A percentile compares a stretch with the other conserved stretches of the same genome.
phyloP scores from a whole-genome alignment of 1,284 basidiomycete genomes.

The Leccinum pachyderme region DNA sequence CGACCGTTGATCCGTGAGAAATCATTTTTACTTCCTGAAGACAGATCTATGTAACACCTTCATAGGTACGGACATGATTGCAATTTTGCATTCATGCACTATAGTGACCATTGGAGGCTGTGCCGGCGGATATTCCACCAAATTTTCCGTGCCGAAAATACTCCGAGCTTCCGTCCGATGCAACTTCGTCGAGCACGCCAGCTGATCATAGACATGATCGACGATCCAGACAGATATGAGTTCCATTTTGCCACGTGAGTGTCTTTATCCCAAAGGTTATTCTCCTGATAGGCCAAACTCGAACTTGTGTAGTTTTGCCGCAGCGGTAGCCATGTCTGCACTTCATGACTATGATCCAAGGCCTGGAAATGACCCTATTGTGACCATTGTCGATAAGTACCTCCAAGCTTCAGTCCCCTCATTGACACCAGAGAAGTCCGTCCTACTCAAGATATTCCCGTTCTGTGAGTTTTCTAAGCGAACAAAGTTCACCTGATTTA shows the following conservation, averaged over 20 bases:
- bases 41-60: neutral
- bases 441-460: conserved; percentile 14
- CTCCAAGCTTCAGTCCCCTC: neutral
- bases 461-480: conserved; percentile 15
- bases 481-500: neutral
- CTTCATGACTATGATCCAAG: conserved; percentile 18
- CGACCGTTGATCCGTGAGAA: neutral
- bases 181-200: neutral
- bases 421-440: neutral
- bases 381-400: conserved; percentile 4
- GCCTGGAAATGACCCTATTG: conserved; percentile 12
- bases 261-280: neutral
- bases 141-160: neutral
- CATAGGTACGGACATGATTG: neutral
- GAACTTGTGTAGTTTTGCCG: conserved; percentile 3
- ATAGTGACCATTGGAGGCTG: neutral
- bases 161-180: neutral
- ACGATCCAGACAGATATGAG: neutral
- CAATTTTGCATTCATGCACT: neutral
- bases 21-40: neutral
- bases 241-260: neutral
- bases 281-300: neutral
- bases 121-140: neutral
- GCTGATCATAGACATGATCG: neutral
- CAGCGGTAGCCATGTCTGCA: conserved; percentile 13